phyloP scores from a whole-genome alignment of 345 rosid species.

The Rhodamnia argentea region DNA sequence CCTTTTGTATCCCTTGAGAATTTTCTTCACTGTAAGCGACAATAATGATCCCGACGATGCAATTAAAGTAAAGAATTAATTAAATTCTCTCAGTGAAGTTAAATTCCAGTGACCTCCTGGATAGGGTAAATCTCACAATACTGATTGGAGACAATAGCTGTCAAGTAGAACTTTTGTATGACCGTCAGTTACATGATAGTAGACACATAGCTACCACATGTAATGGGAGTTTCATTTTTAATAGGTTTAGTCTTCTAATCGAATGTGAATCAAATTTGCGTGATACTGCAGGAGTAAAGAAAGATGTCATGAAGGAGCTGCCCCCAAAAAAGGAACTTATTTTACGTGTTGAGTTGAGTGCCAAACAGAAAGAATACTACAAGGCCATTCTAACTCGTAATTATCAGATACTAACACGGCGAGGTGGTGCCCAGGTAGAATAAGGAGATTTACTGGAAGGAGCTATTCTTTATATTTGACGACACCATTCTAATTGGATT shows the following conservation, averaged over 20 bases:
- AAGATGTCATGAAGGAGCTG: constrained; percentile 96
- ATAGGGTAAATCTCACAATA: background rate
- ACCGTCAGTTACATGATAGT: background rate
- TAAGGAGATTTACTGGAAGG: background rate
- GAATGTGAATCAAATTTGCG: background rate
- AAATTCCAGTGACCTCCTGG: background rate
- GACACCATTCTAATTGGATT: background rate
- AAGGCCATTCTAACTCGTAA: constrained; percentile 95
- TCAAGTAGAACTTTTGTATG: background rate
- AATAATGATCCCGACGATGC: background rate
- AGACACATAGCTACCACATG: background rate
- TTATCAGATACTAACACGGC: constrained; percentile 80
- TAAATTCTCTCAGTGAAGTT: background rate
- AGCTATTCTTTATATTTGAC: background rate
- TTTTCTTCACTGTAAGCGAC: background rate
- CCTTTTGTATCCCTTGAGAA: background rate
- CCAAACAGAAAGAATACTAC: constrained; percentile 95
- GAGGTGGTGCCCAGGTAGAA: constrained; percentile 88
- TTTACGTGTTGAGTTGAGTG: constrained; percentile 88
- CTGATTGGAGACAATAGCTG: background rate
- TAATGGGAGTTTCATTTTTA: background rate
- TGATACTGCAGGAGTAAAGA: constrained; percentile 78
- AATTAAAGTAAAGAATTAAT: background rate
- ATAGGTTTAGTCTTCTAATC: background rate
- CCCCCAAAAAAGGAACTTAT: constrained; percentile 99